A percentile compares a stretch with the other conserved stretches of the same genome.
Conservation (phyloP, 768 basidiomycete genomes). For the Chalciporus pseudorubinellus region DNA sequence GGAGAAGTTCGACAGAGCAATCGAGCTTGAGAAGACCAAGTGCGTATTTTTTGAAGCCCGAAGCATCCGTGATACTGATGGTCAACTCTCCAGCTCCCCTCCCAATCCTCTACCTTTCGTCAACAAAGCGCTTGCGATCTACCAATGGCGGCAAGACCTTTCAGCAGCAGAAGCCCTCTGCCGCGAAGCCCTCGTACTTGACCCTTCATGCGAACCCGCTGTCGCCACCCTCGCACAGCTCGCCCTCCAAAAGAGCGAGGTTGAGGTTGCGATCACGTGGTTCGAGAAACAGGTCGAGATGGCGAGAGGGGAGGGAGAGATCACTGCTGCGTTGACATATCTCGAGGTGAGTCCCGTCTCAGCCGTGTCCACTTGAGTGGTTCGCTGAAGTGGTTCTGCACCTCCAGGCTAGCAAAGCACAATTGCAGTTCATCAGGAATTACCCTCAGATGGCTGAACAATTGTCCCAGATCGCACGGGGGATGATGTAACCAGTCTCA, state of each 20-base stretch:
- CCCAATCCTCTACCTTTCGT: conserved; percentile 90
- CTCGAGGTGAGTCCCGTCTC: conserved; percentile 56
- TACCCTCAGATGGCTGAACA: conserved; percentile 86
- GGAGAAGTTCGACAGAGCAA: conserved; percentile 88
- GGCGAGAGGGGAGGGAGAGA: conserved; percentile 87
- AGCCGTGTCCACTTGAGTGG: background rate
- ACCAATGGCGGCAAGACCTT: conserved; percentile 94
- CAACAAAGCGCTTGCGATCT: conserved; percentile 96
- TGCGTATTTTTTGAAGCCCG: conserved; percentile 29
- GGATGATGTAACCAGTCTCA: conserved; percentile 31
- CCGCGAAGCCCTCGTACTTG: conserved; percentile 81
- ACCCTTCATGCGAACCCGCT: conserved; percentile 94
- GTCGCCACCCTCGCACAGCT: conserved; percentile 95
- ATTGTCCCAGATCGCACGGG: conserved; percentile 47
- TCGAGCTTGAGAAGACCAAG: conserved; percentile 83
- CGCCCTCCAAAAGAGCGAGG: conserved; percentile 84
- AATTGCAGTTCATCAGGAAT: conserved; percentile 76
- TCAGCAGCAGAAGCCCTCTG: conserved; percentile 80
- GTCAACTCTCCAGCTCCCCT: conserved; percentile 38
- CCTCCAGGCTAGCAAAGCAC: conserved; percentile 72
- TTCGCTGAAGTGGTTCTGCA: background rate
- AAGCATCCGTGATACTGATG: background rate
- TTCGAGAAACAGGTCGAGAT: conserved; percentile 82
- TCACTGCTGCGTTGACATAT: conserved; percentile 74
- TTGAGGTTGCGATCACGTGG: conserved; percentile 81